A percentile compares a stretch with the other conserved stretches of the same genome.
Evolutionary conservation across 306 rosid genomes (phyloP).

Genomic region (Vigna trinervia): DNA sequence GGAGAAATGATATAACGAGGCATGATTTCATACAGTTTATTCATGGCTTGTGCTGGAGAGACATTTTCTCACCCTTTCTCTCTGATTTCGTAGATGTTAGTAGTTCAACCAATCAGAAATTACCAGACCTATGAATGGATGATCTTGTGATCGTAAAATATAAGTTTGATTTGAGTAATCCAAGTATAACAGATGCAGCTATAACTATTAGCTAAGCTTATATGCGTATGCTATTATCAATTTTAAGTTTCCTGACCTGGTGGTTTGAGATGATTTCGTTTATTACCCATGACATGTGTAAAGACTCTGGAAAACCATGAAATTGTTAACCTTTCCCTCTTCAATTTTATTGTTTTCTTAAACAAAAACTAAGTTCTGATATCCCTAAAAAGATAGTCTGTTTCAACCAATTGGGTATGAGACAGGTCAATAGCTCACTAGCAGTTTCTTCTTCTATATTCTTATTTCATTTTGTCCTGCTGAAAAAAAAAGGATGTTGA

Average conservation of each 20-base stretch:
- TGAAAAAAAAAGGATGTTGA: constrained; percentile 62
- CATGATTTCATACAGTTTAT: neutral
- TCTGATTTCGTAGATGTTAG: constrained; percentile 3
- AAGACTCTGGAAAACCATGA: neutral
- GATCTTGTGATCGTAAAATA: neutral
- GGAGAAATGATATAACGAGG: no score
- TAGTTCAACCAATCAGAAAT: constrained; percentile 18
- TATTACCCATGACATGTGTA: neutral
- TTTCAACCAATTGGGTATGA: neutral
- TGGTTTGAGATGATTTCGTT: neutral
- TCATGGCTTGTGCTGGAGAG: constrained; percentile 1
- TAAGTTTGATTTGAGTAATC: no score
- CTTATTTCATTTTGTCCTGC: constrained; percentile 33
- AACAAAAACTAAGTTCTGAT: neutral
- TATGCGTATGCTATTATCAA: neutral
- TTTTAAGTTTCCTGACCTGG: neutral
- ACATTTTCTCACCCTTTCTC: neutral
- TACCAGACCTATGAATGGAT: neutral
- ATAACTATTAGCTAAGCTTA: neutral
- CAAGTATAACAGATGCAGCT: no score
- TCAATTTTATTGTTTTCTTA: neutral
- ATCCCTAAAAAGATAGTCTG: neutral
- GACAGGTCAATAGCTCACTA: constrained; percentile 20
- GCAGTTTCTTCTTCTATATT: neutral
- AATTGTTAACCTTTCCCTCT: neutral